A percentile compares a stretch with the other conserved stretches of the same genome.
These are phyloP conservation scores for Tephrocybe sp. DNA, from an alignment of 768 basidiomycete species.

Conservation along the genomic window DNA sequence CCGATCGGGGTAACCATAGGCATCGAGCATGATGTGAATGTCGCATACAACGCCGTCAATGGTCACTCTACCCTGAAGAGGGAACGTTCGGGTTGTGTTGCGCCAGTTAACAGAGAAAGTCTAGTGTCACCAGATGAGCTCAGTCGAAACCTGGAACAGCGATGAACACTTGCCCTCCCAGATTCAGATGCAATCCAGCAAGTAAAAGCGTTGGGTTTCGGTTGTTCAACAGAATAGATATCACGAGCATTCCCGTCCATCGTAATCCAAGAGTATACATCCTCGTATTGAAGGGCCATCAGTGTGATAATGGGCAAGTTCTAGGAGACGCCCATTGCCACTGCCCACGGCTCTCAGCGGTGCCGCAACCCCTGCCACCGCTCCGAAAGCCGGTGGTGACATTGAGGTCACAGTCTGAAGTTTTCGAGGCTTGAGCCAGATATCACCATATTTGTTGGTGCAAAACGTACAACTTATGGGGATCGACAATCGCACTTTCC, in stretches of 20 bases:
- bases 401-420: too few relatives aligned
- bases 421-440: too few relatives aligned
- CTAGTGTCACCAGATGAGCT: conserved; percentile 7
- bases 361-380: too few relatives aligned
- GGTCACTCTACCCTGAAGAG: conserved; percentile 21
- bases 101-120: conserved; percentile 29
- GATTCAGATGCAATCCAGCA: conserved; percentile 24
- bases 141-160: neutral
- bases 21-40: conserved; percentile 27
- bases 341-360: too few relatives aligned
- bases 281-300: neutral
- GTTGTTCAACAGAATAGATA: conserved; percentile 1
- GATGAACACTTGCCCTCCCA: conserved; percentile 18
- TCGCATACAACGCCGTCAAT: conserved; percentile 27
- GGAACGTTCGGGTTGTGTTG: conserved; percentile 18
- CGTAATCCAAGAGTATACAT: conserved; percentile 10
- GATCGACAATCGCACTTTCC: too few relatives aligned
- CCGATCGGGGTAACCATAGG: conserved; percentile 19
- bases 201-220: conserved; percentile 12
- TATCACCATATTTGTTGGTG: too few relatives aligned
- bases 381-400: too few relatives aligned
- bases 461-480: too few relatives aligned
- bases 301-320: neutral
- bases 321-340: neutral
- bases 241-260: conserved; percentile 1